phyloP scores from a whole-genome alignment of 2,329 filamentous ascomycete species.

The Hypoxylon sp. region DNA sequence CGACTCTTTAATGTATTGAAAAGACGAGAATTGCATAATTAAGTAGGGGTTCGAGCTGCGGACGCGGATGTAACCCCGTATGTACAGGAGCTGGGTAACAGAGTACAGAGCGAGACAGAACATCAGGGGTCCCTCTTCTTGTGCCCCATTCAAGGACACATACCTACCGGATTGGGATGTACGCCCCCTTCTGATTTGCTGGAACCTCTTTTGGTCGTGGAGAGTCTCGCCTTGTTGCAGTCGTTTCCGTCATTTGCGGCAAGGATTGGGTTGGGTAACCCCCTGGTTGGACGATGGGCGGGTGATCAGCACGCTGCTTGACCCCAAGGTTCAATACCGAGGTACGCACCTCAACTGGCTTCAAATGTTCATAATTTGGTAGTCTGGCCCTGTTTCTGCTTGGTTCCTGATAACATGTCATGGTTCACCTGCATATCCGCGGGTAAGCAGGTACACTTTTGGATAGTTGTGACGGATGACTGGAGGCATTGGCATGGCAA shows the following conservation, averaged over 20 bases:
- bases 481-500: not conserved
- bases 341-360: not conserved
- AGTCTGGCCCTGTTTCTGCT: not conserved
- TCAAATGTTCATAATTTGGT: not conserved
- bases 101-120: not conserved
- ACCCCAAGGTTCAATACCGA: not conserved
- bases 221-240: not conserved
- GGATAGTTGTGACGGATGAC: too few relatives aligned
- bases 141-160: conserved; percentile 11
- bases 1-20: not conserved
- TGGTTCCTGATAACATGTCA: not conserved
- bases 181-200: conserved; percentile 36
- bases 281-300: too few relatives aligned
- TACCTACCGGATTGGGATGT: conserved; percentile 34
- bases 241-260: not conserved
- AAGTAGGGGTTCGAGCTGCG: not conserved
- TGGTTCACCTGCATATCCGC: not conserved
- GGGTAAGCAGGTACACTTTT: not conserved
- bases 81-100: not conserved
- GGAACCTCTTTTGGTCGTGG: not conserved
- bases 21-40: not conserved
- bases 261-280: too few relatives aligned
- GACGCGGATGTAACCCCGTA: conserved; percentile 14
- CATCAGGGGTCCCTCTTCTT: not conserved
- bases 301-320: not conserved